Base-by-base conservation (phyloP, 805 yeast genomes). In the Pichia californica region DNA sequence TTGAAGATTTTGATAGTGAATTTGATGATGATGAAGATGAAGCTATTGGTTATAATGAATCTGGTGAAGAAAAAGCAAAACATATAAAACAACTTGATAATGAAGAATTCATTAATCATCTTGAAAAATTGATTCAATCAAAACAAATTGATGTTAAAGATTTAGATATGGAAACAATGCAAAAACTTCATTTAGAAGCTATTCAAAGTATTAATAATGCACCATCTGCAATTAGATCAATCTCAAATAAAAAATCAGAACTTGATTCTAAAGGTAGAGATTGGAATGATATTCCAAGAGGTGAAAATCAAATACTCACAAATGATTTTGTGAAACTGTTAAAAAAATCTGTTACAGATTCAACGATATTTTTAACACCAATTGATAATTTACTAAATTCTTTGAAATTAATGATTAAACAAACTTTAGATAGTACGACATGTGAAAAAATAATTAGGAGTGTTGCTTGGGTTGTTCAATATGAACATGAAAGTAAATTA, bases 251-350 rank as follows among this genome's bases (percentile, higher is more conserved):
- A 13, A 50, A 49, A 4, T 62, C 75, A 31, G 78, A 75, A 38
- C 73, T 76, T 56, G 86, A 79, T 56, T 71, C 74, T 23, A 57
- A 68, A 36, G 87, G 86, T 0, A 66, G 76, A 29, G 88, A 83
- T 61, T 81, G 88, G 86, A 64, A 88, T 52, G 88, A 81, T 58
- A 67, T 80, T 11, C 83, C 85, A 3, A 63, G 88, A 39, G 85
- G 77, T 3, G 66, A 66, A 1, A 83, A 83, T 54, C 59, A 63
- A 11, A 59, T 63, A 30, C 63, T 67, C 37, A 52, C 61, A 3
- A 48, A 54, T 9, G 52, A 52, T 3, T 63, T 62, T 44, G 31
- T 50, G 13, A 40, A 51, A 7, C 43, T 58, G 13, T 38, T 63
- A 16, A 45, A 55, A 26, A 27, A 40, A 16, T 58, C 63, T 4